phyloP scores from a whole-genome alignment of 106 monocot species.

The Platanthera zijinensis region DNA sequence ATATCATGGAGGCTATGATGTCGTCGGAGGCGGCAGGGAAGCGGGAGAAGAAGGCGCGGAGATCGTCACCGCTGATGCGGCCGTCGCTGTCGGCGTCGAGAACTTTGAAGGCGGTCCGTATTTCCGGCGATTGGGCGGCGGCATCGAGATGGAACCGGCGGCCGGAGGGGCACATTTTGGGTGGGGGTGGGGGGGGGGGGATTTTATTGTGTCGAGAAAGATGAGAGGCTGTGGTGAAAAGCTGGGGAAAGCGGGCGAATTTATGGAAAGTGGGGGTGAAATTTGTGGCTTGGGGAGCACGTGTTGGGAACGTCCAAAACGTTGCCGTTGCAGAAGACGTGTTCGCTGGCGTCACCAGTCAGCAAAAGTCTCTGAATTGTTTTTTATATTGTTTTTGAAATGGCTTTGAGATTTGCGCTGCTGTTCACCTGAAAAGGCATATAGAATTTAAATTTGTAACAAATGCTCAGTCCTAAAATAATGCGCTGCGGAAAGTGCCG shows the following conservation, averaged over 20 bases:
- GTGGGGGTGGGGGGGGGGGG: background rate
- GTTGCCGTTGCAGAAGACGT: background rate
- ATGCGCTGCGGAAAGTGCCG: no score
- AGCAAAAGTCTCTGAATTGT: background rate
- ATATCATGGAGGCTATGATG: constrained; percentile 65
- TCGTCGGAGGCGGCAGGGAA: constrained; percentile 20
- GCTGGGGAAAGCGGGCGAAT: background rate
- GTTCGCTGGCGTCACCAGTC: background rate
- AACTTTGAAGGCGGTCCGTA: constrained; percentile 68
- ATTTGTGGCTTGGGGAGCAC: background rate
- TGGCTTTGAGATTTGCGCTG: no score
- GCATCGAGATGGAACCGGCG: constrained; percentile 9
- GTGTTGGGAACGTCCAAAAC: background rate
- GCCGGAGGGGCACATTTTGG: constrained; percentile 56
- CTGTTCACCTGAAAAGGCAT: no score
- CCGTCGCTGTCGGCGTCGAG: constrained; percentile 91
- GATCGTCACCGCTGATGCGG: constrained; percentile 68
- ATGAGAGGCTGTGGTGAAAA: background rate
- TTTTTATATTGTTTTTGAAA: no score
- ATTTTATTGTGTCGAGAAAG: background rate
- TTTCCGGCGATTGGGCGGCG: background rate
- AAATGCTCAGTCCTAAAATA: no score
- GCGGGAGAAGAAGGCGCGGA: constrained; percentile 43
- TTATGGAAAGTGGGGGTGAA: background rate
- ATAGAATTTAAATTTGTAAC: no score